Percentiles rank a stretch among this genome's conserved stretches.
Conservation (phyloP, 805 yeast genomes). For the Zygosaccharomyces pseudorouxii region DNA sequence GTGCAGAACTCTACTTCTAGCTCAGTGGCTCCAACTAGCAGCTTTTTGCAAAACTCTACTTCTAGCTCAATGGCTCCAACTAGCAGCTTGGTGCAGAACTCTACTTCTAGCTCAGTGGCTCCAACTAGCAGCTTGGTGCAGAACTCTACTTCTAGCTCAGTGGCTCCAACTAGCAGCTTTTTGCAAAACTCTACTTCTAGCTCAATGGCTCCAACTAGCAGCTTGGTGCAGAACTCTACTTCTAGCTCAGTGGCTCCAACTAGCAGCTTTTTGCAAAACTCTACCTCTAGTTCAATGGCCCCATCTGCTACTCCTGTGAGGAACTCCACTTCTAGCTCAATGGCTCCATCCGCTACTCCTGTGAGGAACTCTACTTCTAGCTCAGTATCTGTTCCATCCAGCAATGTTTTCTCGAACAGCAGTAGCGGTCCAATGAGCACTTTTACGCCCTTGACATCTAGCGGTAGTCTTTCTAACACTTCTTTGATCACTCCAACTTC, state of each 20-base stretch:
- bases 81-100: neutral
- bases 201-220: too few relatives aligned
- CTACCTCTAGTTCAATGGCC: neutral
- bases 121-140: neutral
- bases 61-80: neutral
- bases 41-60: neutral
- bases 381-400: neutral
- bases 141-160: neutral
- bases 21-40: too few relatives aligned
- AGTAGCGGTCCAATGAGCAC: too few relatives aligned
- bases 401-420: neutral
- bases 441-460: neutral
- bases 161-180: neutral
- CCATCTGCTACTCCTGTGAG: neutral
- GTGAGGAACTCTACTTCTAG: neutral
- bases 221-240: neutral
- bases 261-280: neutral
- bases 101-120: neutral
- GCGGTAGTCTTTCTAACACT: neutral
- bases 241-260: neutral
- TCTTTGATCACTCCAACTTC: neutral
- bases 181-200: neutral
- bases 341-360: neutral
- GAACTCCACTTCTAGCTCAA: neutral
- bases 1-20: neutral